Conservation (phyloP, 148 eudicot genomes). For the Fagopyrum esculentum region DNA sequence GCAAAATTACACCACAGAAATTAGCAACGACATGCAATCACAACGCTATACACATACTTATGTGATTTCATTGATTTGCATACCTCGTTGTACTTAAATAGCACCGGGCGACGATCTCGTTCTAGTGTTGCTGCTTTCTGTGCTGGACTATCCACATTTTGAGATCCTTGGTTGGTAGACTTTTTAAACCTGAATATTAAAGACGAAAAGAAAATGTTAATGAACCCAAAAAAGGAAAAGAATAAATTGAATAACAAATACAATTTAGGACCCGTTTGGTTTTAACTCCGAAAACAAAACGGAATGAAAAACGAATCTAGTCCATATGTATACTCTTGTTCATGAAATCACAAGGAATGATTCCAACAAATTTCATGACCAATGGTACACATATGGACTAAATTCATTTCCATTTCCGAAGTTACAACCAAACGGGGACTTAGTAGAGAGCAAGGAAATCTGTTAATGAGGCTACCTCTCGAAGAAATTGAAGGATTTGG, state of each 20-base stretch:
- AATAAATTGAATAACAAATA: no score
- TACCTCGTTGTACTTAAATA: conserved; percentile 98
- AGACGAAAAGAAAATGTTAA: background rate
- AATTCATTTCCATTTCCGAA: no score
- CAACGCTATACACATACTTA: background rate
- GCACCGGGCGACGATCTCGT: conserved; percentile 68
- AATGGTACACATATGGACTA: no score
- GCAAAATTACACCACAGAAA: conserved; percentile 16
- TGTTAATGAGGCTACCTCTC: conserved; percentile 45
- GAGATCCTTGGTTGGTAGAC: conserved; percentile 32
- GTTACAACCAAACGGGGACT: no score
- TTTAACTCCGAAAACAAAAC: no score
- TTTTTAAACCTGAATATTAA: conserved; percentile 56
- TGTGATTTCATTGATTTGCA: background rate
- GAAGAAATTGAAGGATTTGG: conserved; percentile 57
- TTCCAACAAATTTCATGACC: no score
- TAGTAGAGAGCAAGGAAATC: background rate
- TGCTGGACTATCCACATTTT: conserved; percentile 25
- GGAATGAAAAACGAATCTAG: no score
- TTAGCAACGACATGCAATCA: background rate
- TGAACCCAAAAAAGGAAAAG: background rate
- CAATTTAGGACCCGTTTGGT: no score
- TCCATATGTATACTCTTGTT: no score
- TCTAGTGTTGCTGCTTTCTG: conserved; percentile 36
- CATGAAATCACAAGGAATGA: no score